Evolutionary conservation across 805 yeast species (phyloP).

Genomic region (Candida golubevii): DNA sequence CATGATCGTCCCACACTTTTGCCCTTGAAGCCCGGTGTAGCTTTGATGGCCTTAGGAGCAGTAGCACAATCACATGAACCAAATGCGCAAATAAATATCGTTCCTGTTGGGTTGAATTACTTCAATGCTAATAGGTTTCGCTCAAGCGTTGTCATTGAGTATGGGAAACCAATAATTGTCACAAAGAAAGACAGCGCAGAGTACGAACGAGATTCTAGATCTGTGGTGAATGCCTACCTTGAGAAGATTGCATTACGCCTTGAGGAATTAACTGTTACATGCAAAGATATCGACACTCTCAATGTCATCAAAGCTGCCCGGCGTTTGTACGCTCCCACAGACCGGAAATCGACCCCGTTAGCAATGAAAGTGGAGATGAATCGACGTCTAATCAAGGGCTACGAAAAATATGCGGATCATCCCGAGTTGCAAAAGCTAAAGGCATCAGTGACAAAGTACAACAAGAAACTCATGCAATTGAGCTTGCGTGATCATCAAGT

Average conservation of each 20-base stretch:
- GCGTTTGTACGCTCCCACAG: slow-evolving; percentile 33
- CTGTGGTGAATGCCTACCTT: slow-evolving; percentile 26
- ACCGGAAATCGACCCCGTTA: slow-evolving; percentile 33
- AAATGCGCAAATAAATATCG: slow-evolving; percentile 22
- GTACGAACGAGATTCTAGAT: slow-evolving; percentile 26
- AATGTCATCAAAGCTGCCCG: slow-evolving; percentile 41
- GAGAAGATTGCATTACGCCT: slow-evolving; percentile 29
- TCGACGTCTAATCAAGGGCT: slow-evolving; percentile 35
- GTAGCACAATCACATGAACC: slow-evolving; percentile 27
- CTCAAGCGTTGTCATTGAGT: slow-evolving; percentile 39
- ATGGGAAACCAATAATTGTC: slow-evolving; percentile 38
- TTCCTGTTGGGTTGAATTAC: slow-evolving; percentile 41
- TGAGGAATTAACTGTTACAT: slow-evolving; percentile 38
- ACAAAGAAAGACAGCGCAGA: slow-evolving; percentile 24
- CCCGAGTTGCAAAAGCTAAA: slow-evolving; percentile 32
- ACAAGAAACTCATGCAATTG: slow-evolving; percentile 25
- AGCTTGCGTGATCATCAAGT: slow-evolving; percentile 43
- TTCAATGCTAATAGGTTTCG: slow-evolving; percentile 41
- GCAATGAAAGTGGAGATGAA: slow-evolving; percentile 42
- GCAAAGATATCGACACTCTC: slow-evolving; percentile 40
- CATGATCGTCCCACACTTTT: slow-evolving; percentile 40
- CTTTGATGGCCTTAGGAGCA: slow-evolving; percentile 43
- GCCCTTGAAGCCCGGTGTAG: slow-evolving; percentile 43
- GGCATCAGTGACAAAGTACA: slow-evolving; percentile 30
- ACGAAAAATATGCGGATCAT: slow-evolving; percentile 28